Conservation (phyloP, 2,329 filamentous ascomycete species). For the Gaeumannomyces sp. region DNA sequence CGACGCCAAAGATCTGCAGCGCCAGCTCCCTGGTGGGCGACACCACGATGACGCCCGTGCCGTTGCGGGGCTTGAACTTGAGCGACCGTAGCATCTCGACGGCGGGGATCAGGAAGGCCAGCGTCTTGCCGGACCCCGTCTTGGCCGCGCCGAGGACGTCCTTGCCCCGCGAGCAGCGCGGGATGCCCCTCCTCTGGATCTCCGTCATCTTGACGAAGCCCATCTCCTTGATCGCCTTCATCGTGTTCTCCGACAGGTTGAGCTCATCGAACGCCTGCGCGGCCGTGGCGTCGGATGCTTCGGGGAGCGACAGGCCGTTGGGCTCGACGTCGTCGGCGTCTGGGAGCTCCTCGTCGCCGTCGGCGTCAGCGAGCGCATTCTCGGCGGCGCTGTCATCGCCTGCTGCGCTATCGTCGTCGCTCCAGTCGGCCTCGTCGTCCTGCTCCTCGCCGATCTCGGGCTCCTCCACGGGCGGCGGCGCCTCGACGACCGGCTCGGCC, state of each 20-base stretch:
- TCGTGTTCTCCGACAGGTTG: slow-evolving; percentile 80
- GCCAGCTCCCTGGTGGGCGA: slow-evolving; percentile 91
- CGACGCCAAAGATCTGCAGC: slow-evolving; percentile 93
- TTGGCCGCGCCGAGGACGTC: slow-evolving; percentile 90
- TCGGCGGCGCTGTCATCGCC: slow-evolving; percentile 12
- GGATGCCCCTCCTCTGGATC: slow-evolving; percentile 83
- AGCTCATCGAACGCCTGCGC: slow-evolving; percentile 73
- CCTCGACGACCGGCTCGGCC: slow-evolving; percentile 7
- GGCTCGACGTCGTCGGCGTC: slow-evolving; percentile 27
- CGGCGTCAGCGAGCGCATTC: slow-evolving; percentile 18
- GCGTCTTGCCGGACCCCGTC: slow-evolving; percentile 89
- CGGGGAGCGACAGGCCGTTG: slow-evolving; percentile 41
- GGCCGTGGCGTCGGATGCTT: slow-evolving; percentile 34
- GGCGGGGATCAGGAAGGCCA: slow-evolving; percentile 90
- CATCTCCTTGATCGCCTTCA: slow-evolving; percentile 85
- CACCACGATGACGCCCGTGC: slow-evolving; percentile 85
- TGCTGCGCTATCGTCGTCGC: slow-evolving; percentile 13
- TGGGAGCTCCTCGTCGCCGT: slow-evolving; percentile 24
- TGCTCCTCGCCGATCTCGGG: slow-evolving; percentile 13
- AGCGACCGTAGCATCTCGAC: slow-evolving; percentile 88
- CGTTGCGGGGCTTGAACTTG: slow-evolving; percentile 91
- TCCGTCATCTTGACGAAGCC: slow-evolving; percentile 93
- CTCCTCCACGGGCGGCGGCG: slow-evolving; percentile 9
- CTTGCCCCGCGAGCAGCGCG: slow-evolving; percentile 73
- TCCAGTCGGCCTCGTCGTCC: slow-evolving; percentile 15